Evolutionary conservation across 805 yeast species (phyloP).

Genomic region (Candida vartiovaarae): DNA sequence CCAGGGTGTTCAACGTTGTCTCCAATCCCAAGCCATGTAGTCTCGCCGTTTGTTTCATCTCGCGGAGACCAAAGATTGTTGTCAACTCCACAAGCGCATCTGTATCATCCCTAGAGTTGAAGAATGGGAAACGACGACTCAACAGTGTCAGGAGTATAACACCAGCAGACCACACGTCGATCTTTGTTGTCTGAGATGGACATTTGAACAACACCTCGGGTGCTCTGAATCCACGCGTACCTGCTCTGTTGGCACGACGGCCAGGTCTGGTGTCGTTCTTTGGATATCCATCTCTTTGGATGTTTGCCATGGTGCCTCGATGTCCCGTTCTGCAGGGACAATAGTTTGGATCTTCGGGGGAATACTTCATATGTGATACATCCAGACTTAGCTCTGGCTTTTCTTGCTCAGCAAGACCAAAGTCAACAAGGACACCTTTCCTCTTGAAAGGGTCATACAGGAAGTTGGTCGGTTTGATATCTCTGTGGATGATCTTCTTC

Average conservation of each 20-base stretch:
- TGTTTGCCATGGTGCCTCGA: slow-evolving; percentile 16
- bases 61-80: slow-evolving; percentile 66
- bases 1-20: slow-evolving; percentile 46
- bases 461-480: slow-evolving; percentile 74
- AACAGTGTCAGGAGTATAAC: slow-evolving; percentile 71
- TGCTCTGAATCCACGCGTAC: slow-evolving; percentile 84
- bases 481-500: slow-evolving; percentile 66
- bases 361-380: background rate
- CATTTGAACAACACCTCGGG: slow-evolving; percentile 61
- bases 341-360: slow-evolving; percentile 18
- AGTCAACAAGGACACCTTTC: slow-evolving; percentile 67
- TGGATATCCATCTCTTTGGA: slow-evolving; percentile 55
- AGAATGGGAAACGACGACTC: slow-evolving; percentile 81
- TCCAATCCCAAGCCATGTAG: slow-evolving; percentile 88
- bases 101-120: slow-evolving; percentile 87
- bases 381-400: slow-evolving; percentile 6
- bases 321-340: slow-evolving; percentile 48
- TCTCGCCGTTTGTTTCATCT: slow-evolving; percentile 69
- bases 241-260: slow-evolving; percentile 93
- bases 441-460: slow-evolving; percentile 43
- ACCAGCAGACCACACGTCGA: slow-evolving; percentile 81
- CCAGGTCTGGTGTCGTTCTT: slow-evolving; percentile 85
- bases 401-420: slow-evolving; percentile 61
- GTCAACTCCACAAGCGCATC: slow-evolving; percentile 88
- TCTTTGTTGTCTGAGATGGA: slow-evolving; percentile 54